phyloP scores from a whole-genome alignment of 139 green algal genomes.

The Chlamydomonas incerta region DNA sequence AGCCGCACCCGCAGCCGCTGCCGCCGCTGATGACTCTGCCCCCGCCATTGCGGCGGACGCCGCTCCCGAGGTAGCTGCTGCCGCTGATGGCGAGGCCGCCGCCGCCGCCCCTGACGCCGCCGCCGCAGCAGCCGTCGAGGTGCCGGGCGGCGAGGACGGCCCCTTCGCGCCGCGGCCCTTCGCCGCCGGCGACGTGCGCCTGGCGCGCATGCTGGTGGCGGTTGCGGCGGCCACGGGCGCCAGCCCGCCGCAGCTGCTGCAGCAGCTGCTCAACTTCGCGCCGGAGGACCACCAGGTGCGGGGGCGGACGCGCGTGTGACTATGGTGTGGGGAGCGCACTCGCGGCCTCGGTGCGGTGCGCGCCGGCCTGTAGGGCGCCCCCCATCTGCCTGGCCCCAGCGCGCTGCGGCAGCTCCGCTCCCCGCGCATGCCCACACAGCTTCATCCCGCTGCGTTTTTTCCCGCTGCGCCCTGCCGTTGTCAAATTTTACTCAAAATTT shows the following conservation, averaged over 20 bases:
- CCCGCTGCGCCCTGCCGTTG: no score
- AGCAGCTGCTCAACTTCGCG: conserved; percentile 52
- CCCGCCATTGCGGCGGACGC: no score
- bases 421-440: background rate
- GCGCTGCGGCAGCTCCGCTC: background rate
- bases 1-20: no score
- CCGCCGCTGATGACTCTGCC: no score
- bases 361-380: no score
- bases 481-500: no score
- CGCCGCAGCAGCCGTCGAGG: background rate
- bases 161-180: background rate
- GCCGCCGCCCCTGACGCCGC: no score
- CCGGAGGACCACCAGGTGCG: conserved; percentile 44
- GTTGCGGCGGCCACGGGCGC: conserved; percentile 15
- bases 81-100: no score
- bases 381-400: background rate
- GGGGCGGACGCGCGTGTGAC: background rate
- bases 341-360: no score
- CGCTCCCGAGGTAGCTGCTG: no score
- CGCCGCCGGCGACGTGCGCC: conserved; percentile 29
- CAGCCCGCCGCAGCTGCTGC: conserved; percentile 51
- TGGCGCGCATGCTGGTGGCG: conserved; percentile 35
- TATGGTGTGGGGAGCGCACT: no score
- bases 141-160: background rate
- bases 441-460: no score